Evolutionary conservation across 2,329 filamentous ascomycete genomes (phyloP), one percentile per base, ranked within the genome.

Genomic region (Akanthomyces dipterigenus): DNA sequence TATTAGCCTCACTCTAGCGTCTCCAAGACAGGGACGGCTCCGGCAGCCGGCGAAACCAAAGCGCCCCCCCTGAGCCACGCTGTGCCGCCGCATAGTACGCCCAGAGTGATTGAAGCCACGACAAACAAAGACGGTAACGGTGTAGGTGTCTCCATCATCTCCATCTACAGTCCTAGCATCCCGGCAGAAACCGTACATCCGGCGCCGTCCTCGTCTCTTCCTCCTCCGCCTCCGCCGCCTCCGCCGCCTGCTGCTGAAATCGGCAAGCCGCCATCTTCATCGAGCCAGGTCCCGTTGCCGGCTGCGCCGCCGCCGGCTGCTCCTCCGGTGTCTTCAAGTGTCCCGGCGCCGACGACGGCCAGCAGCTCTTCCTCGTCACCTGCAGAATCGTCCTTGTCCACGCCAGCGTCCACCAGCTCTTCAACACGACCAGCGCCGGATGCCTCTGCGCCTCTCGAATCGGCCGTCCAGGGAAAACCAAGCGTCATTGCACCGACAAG

Each of bases 141-240:
- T 14, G 62, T 70, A 14, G 72, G 71, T 8, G 71, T 74, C n/a
- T 67, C 67, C 18, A 16, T 55, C 59, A 61, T 61, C 18, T 54
- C 49, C 38, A 61, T 61, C 24, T 61, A 42, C 51, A 49, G 28
- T 24, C 40, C 48, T 59, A 1, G 63, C 58, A 26, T 57, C 62
- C 3, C 56, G 5, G 6, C 43, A 49, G 31, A 40, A 26, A 55
- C 51, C 28, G 5, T 53, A 16, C 22, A 42, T 1, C 55, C 55
- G 7, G 18, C n/a, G 46, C 26, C 24, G 45, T 22, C 54, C 6
- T n/a, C 31, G 14, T 36, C 55, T 54, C 51, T 38, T 42, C 36
- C 55, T 31, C 54, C 46, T 20, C 62, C 63, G 12, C 54, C 57
- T 36, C 54, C 61, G 9, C 56, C 38, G 46, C 60, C 31, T 45